Conservation (phyloP, 768 basidiomycete species). For the Termitomyces sp. region DNA sequence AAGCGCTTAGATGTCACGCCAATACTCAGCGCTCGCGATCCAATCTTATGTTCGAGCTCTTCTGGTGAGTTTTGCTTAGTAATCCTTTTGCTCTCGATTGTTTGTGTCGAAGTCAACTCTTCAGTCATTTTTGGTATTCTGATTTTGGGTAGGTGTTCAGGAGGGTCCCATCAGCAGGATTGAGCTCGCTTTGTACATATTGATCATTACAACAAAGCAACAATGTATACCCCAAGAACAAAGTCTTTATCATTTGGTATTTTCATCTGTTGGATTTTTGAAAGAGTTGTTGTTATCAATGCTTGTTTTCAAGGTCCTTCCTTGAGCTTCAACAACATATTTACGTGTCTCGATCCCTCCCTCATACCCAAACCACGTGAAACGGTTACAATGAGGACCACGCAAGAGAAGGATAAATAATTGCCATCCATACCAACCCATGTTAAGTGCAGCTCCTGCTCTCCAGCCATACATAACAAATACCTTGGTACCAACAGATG, state of each 20-base stretch:
- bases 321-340: slow-evolving; percentile 22
- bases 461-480: slow-evolving; percentile 71
- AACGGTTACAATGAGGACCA: slow-evolving; percentile 60
- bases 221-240: too few species aligned
- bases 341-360: slow-evolving; percentile 45
- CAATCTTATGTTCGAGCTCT: too few species aligned
- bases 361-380: slow-evolving; percentile 62
- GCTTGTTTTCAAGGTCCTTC: not conserved
- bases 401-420: slow-evolving; percentile 53
- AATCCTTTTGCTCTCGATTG: too few species aligned
- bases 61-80: too few species aligned
- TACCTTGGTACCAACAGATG: slow-evolving; percentile 64
- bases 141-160: too few species aligned
- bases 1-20: too few species aligned
- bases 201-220: too few species aligned
- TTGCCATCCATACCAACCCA: slow-evolving; percentile 55
- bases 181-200: too few species aligned
- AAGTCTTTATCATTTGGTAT: not conserved
- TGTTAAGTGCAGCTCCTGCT: slow-evolving; percentile 51
- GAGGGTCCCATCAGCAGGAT: too few species aligned
- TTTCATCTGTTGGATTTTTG: not conserved
- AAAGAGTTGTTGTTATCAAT: not conserved
- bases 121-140: too few species aligned
- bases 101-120: too few species aligned
- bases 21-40: too few species aligned